phyloP scores from a whole-genome alignment of 768 basidiomycete genomes.

The Suillus variegatus region DNA sequence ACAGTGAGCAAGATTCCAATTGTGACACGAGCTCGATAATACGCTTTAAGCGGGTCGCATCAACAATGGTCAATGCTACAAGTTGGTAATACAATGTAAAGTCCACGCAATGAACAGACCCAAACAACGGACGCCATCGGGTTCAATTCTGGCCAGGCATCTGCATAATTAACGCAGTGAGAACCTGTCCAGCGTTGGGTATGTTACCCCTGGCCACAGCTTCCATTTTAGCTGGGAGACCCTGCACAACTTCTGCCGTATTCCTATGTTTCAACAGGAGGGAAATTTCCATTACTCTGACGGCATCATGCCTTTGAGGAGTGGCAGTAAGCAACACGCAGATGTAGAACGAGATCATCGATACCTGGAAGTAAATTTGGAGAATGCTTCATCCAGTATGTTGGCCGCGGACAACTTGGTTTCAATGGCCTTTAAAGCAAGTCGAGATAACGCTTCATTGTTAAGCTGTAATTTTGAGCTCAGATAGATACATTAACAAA shows the following conservation, averaged over 20 bases:
- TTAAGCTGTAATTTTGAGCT: slow-evolving; percentile 3
- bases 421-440: slow-evolving; percentile 10
- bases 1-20: too few species aligned
- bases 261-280: slow-evolving; percentile 6
- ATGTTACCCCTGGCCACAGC: slow-evolving; percentile 6
- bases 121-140: background rate
- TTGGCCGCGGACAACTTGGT: slow-evolving; percentile 5
- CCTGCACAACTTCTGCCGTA: slow-evolving; percentile 1
- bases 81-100: background rate
- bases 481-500: background rate
- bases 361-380: slow-evolving; percentile 14
- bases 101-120: background rate
- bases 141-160: background rate
- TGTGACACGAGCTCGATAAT: background rate
- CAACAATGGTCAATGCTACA: background rate
- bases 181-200: slow-evolving; percentile 8
- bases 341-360: too few species aligned
- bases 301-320: slow-evolving; percentile 5
- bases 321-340: background rate
- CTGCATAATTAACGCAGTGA: slow-evolving; percentile 6
- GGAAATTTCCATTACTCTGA: slow-evolving; percentile 9
- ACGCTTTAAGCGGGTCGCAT: background rate
- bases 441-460: slow-evolving; percentile 1
- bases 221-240: slow-evolving; percentile 9
- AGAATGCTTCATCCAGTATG: slow-evolving; percentile 13